These are phyloP conservation scores for Entonaema liquescens DNA, from an alignment of 495 filamentous ascomycete genomes.

Conservation along the genomic window DNA sequence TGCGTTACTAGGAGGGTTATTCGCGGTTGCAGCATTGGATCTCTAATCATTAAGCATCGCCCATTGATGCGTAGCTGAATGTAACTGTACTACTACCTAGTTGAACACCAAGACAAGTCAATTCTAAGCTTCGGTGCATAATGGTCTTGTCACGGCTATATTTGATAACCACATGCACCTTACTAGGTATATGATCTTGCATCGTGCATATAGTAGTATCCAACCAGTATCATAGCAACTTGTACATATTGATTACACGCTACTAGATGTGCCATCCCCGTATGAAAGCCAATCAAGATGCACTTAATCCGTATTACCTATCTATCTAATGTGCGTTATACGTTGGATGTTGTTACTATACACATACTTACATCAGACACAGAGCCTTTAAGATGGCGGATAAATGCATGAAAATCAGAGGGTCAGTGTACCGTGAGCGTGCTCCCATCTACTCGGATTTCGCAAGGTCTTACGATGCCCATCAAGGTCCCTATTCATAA, in stretches of 20 bases:
- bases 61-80: background rate
- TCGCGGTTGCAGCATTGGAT: constrained; percentile 17
- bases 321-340: background rate
- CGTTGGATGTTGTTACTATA: background rate
- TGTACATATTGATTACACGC: too few species aligned
- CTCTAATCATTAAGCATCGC: constrained; percentile 6
- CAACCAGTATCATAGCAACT: too few species aligned
- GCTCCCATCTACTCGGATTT: background rate
- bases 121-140: background rate
- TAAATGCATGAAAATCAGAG: background rate
- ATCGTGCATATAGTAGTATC: background rate
- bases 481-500: background rate
- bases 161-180: background rate
- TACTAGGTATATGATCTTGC: background rate
- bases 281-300: background rate
- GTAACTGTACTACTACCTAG: background rate
- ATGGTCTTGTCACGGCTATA: background rate
- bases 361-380: background rate
- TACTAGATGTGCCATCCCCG: background rate
- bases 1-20: constrained; percentile 14
- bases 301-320: background rate
- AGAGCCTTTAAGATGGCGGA: background rate
- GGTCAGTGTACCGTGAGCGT: background rate
- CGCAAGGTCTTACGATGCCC: background rate
- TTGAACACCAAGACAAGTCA: background rate